Evolutionary conservation across 495 filamentous ascomycete genomes (phyloP).

Genomic region (Aspergillus egyptiacus): DNA sequence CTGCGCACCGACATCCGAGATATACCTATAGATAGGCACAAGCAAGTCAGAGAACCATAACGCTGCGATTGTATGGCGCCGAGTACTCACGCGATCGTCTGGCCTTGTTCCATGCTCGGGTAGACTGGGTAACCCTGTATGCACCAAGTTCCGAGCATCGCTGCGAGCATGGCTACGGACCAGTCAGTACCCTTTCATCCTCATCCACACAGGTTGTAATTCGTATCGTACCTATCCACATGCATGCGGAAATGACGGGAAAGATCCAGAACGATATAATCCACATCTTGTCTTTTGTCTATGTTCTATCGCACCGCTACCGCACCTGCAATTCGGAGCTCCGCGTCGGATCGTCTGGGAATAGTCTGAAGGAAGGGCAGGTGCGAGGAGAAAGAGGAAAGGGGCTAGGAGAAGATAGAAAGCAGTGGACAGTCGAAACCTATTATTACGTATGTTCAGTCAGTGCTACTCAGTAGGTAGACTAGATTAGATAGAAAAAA

Average conservation of each 20-base stretch:
- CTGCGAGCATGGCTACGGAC: slow-evolving; percentile 54
- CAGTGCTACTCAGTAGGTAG: too few relatives aligned
- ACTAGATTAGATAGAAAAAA: too few relatives aligned
- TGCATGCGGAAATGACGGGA: slow-evolving; percentile 68
- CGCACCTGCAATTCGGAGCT: background rate
- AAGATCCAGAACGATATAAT: slow-evolving; percentile 64
- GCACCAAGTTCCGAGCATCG: slow-evolving; percentile 67
- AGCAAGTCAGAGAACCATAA: too few relatives aligned
- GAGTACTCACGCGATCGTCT: slow-evolving; percentile 70
- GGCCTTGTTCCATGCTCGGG: slow-evolving; percentile 54
- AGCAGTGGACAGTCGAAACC: background rate
- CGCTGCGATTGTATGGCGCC: too few relatives aligned
- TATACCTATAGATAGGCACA: too few relatives aligned
- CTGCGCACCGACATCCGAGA: slow-evolving; percentile 75
- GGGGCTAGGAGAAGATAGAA: background rate
- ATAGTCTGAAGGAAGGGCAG: background rate
- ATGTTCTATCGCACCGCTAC: background rate
- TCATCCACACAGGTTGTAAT: background rate
- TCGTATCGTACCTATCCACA: slow-evolving; percentile 64
- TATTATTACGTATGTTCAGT: slow-evolving; percentile 3
- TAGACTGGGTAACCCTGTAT: slow-evolving; percentile 56
- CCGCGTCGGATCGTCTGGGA: background rate
- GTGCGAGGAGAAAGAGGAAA: background rate
- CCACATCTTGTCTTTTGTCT: slow-evolving; percentile 31
- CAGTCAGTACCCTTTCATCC: background rate